A percentile compares a stretch with the other conserved stretches of the same genome.
These are phyloP conservation scores for Lachancea sp. DNA, from an alignment of 805 yeast species.

Conservation along the genomic window DNA sequence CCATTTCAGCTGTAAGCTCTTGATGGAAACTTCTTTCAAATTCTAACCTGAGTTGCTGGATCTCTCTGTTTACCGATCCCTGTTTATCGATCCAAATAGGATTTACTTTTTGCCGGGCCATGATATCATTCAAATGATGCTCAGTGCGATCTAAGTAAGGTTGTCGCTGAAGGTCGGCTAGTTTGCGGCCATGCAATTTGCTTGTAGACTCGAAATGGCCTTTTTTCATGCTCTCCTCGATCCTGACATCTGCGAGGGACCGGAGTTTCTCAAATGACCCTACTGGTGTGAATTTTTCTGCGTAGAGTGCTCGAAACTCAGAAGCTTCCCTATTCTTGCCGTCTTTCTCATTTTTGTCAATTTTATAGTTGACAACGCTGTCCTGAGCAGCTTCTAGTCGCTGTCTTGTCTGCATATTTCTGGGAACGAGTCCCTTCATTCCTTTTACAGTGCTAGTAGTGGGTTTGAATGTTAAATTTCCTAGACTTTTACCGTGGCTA, in stretches of 20 bases:
- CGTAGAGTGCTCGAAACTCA: constrained; percentile 51
- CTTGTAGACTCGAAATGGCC: constrained; percentile 62
- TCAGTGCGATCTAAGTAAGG: constrained; percentile 64
- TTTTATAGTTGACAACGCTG: constrained; percentile 54
- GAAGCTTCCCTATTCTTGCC: constrained; percentile 36
- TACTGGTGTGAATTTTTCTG: constrained; percentile 47
- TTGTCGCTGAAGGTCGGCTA: constrained; percentile 39
- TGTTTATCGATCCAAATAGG: constrained; percentile 92
- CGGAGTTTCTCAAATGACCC: constrained; percentile 41
- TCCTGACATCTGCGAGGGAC: constrained; percentile 66
- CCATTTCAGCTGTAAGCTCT: constrained; percentile 14
- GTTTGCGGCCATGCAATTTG: constrained; percentile 52
- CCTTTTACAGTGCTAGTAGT: constrained; percentile 15
- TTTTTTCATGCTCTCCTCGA: constrained; percentile 63
- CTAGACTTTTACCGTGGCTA: background rate
- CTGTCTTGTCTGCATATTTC: constrained; percentile 23
- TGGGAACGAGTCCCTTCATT: constrained; percentile 22
- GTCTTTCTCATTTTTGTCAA: constrained; percentile 29
- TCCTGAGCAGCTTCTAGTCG: constrained; percentile 60
- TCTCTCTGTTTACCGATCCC: constrained; percentile 44
- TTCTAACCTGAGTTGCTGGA: constrained; percentile 42
- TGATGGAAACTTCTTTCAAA: constrained; percentile 38
- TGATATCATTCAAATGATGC: constrained; percentile 70
- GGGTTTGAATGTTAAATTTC: constrained; percentile 12
- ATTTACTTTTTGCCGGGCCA: constrained; percentile 66